Evolutionary conservation across 2,329 filamentous ascomycete genomes (phyloP).

Genomic region (Leptographium lundbergii): DNA sequence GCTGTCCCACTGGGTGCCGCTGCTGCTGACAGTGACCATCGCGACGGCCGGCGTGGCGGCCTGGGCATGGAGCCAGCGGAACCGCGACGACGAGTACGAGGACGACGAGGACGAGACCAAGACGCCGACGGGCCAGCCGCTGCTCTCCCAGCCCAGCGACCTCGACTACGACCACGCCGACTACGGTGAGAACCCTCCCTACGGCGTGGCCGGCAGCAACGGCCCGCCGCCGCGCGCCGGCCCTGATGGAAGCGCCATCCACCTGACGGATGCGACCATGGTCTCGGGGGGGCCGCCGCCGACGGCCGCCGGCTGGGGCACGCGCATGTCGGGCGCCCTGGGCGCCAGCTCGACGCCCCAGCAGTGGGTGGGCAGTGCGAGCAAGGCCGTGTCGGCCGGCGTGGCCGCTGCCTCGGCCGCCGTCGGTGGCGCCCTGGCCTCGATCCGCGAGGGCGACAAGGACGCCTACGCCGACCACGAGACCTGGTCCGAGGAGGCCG

Average conservation of each 20-base stretch:
- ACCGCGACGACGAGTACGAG: conserved; percentile 55
- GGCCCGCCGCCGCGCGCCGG: conserved; percentile 19
- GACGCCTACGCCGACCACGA: conserved; percentile 74
- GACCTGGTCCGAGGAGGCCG: conserved; percentile 84
- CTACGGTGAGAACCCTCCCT: conserved; percentile 38
- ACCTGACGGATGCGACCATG: conserved; percentile 1
- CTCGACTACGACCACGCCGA: conserved; percentile 36
- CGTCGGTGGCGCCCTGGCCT: conserved; percentile 69
- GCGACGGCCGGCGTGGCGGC: conserved; percentile 77
- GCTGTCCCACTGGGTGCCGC: conserved; percentile 78
- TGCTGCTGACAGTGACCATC: conserved; percentile 75
- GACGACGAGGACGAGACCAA: conserved; percentile 30
- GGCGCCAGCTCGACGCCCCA: conserved; percentile 76
- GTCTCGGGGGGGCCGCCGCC: conserved; percentile 49
- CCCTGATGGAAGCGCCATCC: conserved; percentile 9
- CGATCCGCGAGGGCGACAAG: conserved; percentile 74
- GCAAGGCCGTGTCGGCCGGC: conserved; percentile 68
- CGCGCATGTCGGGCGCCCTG: conserved; percentile 69
- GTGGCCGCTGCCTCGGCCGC: conserved; percentile 72
- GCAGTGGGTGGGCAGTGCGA: conserved; percentile 74
- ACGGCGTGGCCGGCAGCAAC: conserved; percentile 26
- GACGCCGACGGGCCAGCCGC: conserved; percentile 5
- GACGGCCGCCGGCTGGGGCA: conserved; percentile 48
- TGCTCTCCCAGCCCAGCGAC: neutral
- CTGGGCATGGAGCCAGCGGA: conserved; percentile 89